Evolutionary conservation across 768 basidiomycete species (phyloP).

Genomic region (Myochromella boudieri): DNA sequence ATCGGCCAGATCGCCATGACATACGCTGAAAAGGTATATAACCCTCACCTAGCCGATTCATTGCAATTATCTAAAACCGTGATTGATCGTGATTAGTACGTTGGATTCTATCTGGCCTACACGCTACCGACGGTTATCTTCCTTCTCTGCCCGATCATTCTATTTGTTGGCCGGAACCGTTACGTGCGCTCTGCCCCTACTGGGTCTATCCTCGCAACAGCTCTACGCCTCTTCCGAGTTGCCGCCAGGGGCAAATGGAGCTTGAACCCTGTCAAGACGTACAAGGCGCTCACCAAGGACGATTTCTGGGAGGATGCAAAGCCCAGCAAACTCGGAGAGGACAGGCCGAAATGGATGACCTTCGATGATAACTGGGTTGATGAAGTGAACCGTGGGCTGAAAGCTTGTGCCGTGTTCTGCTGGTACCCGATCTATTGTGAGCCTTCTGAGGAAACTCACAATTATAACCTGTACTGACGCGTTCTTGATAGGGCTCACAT

Average conservation of each 20-base stretch:
- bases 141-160: conserved; percentile 59
- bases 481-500: conserved; percentile 58
- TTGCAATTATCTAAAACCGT: background rate
- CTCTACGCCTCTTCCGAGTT: conserved; percentile 44
- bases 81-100: conserved; percentile 36
- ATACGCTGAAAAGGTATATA: conserved; percentile 58
- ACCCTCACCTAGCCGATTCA: background rate
- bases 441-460: background rate
- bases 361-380: conserved; percentile 82
- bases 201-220: conserved; percentile 58
- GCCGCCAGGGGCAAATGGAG: conserved; percentile 55
- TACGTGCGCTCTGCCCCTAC: conserved; percentile 59
- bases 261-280: conserved; percentile 48
- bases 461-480: background rate
- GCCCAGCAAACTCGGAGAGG: conserved; percentile 51
- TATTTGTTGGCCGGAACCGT: conserved; percentile 51
- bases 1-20: conserved; percentile 70
- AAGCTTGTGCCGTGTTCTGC: conserved; percentile 63
- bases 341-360: conserved; percentile 67
- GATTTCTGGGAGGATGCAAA: conserved; percentile 77
- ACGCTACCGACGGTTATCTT: conserved; percentile 65
- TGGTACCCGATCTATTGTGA: conserved; percentile 74
- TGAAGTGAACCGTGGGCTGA: conserved; percentile 69
- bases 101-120: conserved; percentile 66
- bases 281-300: conserved; percentile 46